Evolutionary conservation across 495 filamentous ascomycete genomes (phyloP).

Genomic region (Aspergillus sclerotiicarbonarius): DNA sequence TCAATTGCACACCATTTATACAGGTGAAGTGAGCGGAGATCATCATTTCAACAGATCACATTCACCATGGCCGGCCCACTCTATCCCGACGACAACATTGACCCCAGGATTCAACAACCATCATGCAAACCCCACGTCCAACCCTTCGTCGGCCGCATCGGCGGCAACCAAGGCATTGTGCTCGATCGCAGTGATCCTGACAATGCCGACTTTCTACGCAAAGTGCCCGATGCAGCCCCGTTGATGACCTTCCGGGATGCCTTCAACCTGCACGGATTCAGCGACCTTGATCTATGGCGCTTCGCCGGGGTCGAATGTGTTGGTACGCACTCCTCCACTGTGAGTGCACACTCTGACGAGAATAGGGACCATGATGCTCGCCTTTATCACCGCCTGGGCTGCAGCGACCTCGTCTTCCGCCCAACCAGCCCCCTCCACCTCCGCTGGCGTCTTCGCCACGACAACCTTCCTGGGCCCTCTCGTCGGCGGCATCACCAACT

Average conservation of each 20-base stretch:
- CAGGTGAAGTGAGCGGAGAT: too few species aligned
- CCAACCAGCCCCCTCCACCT: conserved; percentile 13
- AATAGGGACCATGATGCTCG: conserved; percentile 26
- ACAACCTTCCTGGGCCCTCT: conserved; percentile 28
- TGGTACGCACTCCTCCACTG: conserved; percentile 15
- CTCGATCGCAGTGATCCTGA: conserved; percentile 36
- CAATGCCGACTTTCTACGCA: conserved; percentile 30
- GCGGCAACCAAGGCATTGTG: conserved; percentile 45
- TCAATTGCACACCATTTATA: too few species aligned
- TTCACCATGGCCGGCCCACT: too few species aligned
- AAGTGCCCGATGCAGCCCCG: conserved; percentile 45
- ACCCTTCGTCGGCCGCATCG: conserved; percentile 47
- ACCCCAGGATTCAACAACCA: background rate
- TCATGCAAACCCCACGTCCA: conserved; percentile 16
- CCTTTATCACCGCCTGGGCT: conserved; percentile 26
- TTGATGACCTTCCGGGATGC: conserved; percentile 35
- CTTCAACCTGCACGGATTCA: conserved; percentile 37
- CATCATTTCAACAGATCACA: too few species aligned
- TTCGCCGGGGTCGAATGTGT: conserved; percentile 38
- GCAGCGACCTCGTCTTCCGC: conserved; percentile 16
- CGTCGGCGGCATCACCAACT: conserved; percentile 41
- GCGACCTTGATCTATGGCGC: conserved; percentile 40
- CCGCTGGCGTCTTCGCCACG: conserved; percentile 23
- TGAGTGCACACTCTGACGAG: background rate
- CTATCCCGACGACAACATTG: background rate